phyloP scores from a whole-genome alignment of 202 grass and related monocot genomes.

The Digitaria exilis region DNA sequence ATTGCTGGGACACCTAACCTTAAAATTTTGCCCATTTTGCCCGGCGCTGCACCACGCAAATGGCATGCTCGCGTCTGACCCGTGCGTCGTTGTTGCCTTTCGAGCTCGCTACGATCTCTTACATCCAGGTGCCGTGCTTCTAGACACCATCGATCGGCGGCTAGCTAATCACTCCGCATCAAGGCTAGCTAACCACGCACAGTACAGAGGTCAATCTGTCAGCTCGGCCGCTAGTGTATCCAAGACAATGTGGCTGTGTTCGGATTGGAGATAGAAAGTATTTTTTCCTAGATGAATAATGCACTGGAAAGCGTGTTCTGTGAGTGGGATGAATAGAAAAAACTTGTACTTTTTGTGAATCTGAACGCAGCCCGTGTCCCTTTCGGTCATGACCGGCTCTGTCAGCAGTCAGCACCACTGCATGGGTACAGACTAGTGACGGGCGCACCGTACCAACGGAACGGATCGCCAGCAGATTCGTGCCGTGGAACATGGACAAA shows the following conservation, averaged over 20 bases:
- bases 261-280: no score
- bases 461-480: background rate
- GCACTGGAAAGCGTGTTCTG: no score
- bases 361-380: no score
- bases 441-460: background rate
- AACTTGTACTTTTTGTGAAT: no score
- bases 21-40: background rate
- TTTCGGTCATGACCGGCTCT: background rate
- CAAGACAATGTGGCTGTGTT: no score
- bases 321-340: no score
- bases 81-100: background rate
- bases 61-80: background rate
- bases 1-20: conserved; percentile 7
- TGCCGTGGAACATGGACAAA: background rate
- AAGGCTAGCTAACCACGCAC: background rate
- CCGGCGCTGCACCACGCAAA: conserved; percentile 6
- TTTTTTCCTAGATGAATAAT: no score
- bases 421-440: background rate
- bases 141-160: background rate
- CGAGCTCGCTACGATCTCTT: background rate
- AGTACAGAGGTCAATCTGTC: background rate
- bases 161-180: background rate
- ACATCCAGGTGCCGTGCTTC: background rate
- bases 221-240: background rate
- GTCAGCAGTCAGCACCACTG: background rate